A percentile compares a stretch with the other conserved stretches of the same genome.
phyloP scores from a whole-genome alignment of 495 filamentous ascomycete genomes.

The Cairneyella variabilis region DNA sequence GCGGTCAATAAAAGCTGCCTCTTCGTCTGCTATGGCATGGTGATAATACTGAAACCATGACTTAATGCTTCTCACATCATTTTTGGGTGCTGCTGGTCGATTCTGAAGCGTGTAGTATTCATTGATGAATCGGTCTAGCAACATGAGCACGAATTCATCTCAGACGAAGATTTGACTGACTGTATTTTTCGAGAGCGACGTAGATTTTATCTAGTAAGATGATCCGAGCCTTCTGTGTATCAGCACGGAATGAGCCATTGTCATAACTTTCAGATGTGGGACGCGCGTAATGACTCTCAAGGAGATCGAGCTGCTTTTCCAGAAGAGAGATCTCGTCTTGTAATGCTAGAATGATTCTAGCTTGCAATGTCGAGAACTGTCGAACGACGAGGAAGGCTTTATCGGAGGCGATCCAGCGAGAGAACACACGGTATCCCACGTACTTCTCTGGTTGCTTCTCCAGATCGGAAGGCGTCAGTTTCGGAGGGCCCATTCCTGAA shows the following conservation, averaged over 20 bases:
- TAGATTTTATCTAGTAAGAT: neutral
- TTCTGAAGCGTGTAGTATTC: conserved; percentile 4
- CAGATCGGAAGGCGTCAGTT: too few relatives aligned
- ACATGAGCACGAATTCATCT: neutral
- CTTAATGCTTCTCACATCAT: conserved; percentile 22
- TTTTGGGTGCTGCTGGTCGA: neutral
- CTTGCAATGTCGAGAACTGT: conserved; percentile 28
- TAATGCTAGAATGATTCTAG: conserved; percentile 27
- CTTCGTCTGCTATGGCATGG: conserved; percentile 19
- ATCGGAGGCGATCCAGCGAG: conserved; percentile 31
- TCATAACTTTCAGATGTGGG: neutral
- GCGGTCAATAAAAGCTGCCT: conserved; percentile 23
- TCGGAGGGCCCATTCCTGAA: too few relatives aligned
- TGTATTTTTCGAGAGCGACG: neutral
- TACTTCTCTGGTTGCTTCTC: neutral
- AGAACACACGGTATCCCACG: conserved; percentile 29
- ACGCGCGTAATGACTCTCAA: conserved; percentile 14
- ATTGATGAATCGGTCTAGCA: neutral
- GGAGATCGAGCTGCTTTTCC: conserved; percentile 19
- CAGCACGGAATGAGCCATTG: conserved; percentile 28
- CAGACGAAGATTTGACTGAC: neutral
- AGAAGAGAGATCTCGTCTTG: conserved; percentile 25
- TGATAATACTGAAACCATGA: conserved; percentile 24
- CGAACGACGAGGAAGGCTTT: conserved; percentile 34
- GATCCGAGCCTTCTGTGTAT: conserved; percentile 1